Base-by-base conservation (phyloP, 2,329 filamentous ascomycete genomes). In the Cordyceps fumosorosea region DNA sequence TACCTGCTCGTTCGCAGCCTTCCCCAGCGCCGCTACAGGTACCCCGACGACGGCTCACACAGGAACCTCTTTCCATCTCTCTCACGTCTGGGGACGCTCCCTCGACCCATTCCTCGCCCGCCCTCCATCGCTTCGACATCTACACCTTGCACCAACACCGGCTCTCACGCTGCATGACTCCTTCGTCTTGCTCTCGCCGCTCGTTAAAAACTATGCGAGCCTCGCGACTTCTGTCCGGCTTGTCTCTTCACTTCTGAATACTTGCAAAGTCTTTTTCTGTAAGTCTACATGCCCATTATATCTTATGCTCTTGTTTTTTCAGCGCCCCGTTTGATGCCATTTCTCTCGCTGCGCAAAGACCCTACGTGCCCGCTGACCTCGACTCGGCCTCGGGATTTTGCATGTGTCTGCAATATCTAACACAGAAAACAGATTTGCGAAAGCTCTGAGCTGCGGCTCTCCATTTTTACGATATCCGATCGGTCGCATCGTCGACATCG, bases 21-120 rank as follows among this genome's bases (percentile, higher is more conserved):
- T 7, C 10, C 14, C 18, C 48, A 44, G 50, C 51, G 42, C 8
- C 20, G 6, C 20, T 7, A 12, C 29, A 47, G 42, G 58, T 60
- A 60, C 40, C 52, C 47, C 53, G 26, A 26, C 54, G 53, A 58
- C 53, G 37, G 52, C 52, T 50, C 42, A 47, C 65, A 63, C 64
- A 65, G 64, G 65, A 67, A 69, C 67, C 60, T 67, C 65, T 60
- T 66, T 64, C 67, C 60, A 64, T 66, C 65, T 68, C 64, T 65
- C 61, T 66, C 58, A 45, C 62, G 42, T 55, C 52, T 44, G 52
- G 66, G 65, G 40, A 51, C 37, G 60, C 56, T 62, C 61, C 66
- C 67, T 67, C 66, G 66, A 69, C 66, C 68, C 67, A 67, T 70
- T 64, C 66, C 66, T 65, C 63, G 60, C 62, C 67, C 65, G 63